These are phyloP conservation scores for Nicotiana tabacum DNA, from an alignment of 257 asterid genomes.

Conservation along the genomic window DNA sequence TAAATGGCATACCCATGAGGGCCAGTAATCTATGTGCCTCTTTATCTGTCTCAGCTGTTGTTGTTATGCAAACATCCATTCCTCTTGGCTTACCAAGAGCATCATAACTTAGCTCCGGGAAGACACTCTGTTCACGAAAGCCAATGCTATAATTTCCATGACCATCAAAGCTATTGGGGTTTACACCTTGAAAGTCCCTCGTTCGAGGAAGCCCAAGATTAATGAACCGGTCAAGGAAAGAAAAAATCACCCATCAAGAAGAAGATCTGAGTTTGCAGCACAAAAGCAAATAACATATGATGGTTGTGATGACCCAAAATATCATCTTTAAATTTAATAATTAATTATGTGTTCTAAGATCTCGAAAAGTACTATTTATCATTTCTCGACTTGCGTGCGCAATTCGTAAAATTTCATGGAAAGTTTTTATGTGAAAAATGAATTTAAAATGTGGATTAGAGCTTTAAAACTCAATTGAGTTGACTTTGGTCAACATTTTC, in stretches of 20 bases:
- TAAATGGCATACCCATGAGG: slow-evolving; percentile 87
- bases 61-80: slow-evolving; percentile 80
- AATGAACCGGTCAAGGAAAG: slow-evolving; percentile 86
- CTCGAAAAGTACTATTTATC: too few relatives aligned
- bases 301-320: background rate
- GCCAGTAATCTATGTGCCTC: slow-evolving; percentile 71
- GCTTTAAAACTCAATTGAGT: too few relatives aligned
- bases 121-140: slow-evolving; percentile 68
- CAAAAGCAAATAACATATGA: background rate
- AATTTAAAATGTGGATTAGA: too few relatives aligned
- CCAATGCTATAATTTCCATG: slow-evolving; percentile 83
- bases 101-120: slow-evolving; percentile 72
- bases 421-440: too few relatives aligned
- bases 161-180: slow-evolving; percentile 79
- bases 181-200: slow-evolving; percentile 88
- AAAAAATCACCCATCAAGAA: slow-evolving; percentile 60
- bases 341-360: too few relatives aligned
- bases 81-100: slow-evolving; percentile 73
- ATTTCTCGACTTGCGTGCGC: too few relatives aligned
- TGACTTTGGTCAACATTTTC: too few relatives aligned
- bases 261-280: background rate
- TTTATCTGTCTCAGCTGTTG: slow-evolving; percentile 68
- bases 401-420: too few relatives aligned
- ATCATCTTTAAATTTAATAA: too few relatives aligned
- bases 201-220: slow-evolving; percentile 84